Conservation (phyloP, 2,329 filamentous ascomycete species). For the Fonsecaea nubica region DNA sequence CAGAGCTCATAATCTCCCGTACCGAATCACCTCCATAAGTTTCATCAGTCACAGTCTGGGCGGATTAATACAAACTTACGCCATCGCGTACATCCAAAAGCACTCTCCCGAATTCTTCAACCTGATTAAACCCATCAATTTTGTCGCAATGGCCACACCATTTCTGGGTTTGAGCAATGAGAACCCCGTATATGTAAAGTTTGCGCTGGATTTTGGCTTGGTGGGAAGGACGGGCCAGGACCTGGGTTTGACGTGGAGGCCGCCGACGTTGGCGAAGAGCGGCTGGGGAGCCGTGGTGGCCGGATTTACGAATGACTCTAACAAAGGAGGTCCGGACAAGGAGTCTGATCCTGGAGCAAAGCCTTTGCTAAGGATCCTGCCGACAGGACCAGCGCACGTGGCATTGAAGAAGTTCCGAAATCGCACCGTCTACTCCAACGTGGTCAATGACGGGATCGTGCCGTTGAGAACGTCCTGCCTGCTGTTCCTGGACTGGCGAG, state of each 20-base stretch:
- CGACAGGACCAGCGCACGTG: constrained; percentile 81
- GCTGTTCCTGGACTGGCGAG: constrained; percentile 96
- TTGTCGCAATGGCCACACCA: constrained; percentile 87
- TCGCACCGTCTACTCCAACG: constrained; percentile 81
- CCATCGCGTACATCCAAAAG: constrained; percentile 82
- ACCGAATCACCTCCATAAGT: constrained; percentile 80
- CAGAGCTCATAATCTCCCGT: constrained; percentile 55
- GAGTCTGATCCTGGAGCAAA: constrained; percentile 82
- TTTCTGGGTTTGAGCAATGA: constrained; percentile 91
- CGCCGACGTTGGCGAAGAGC: constrained; percentile 70
- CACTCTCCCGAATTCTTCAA: constrained; percentile 82
- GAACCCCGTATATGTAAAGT: constrained; percentile 95
- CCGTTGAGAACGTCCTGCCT: constrained; percentile 92
- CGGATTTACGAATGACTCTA: constrained; percentile 57
- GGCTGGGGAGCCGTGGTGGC: constrained; percentile 81
- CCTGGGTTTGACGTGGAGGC: constrained; percentile 87
- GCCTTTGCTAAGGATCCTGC: constrained; percentile 78
- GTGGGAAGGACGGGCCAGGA: constrained; percentile 97
- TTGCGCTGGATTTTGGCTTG: constrained; percentile 92
- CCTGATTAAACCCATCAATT: constrained; percentile 84
- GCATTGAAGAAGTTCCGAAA: constrained; percentile 78
- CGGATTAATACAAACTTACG: constrained; percentile 84
- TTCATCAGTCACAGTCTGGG: constrained; percentile 89
- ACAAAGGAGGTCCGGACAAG: constrained; percentile 58
- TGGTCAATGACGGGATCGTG: constrained; percentile 89